Evolutionary conservation across 2,329 filamentous ascomycete species (phyloP), one percentile per base, ranked within the genome.

Genomic region (Diaporthe caulivora): DNA sequence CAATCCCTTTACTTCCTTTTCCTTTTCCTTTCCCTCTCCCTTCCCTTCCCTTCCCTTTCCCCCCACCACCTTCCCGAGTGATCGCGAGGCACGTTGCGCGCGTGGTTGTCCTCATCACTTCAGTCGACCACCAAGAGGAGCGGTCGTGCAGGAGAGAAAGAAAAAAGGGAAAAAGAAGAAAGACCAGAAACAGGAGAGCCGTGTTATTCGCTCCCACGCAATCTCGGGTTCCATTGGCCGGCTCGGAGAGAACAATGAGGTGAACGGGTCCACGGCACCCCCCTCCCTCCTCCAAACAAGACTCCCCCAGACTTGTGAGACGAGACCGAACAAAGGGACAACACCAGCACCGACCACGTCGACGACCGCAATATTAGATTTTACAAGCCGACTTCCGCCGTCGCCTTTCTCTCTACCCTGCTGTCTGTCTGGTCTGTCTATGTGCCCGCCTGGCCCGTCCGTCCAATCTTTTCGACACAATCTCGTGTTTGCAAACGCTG

Each of bases 41-140:
- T 26, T n/a, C 54, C 31, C 37, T 49, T 47, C 34, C 42, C 31
- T 34, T 64, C 40, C 34, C 21, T n/a, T 47, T 24, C 31, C 29
- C 64, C 55, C 49, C 44, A 62, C 54, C 65, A 70, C 69, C 74
- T 60, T 49, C 64, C 57, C 58, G 49, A 74, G 72, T 74, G 74
- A 75, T 74, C 74, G 57, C 53, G 74, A 74, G 72, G 74, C 74
- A 74, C 74, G 74, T 75, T 70, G 29, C 47, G 58, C 67, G 58
- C 74, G 74, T 75, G 74, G 70, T 72, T 62, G 65, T 64, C 74
- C 74, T 75, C 74, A 72, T 74, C 72, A 72, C 74, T 70, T 49
- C 26, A 58, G 55, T 72, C 64, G 69, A 72, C 57, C 44, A 72
- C 70, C 64, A 74, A 58, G 70, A 74, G 70, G 72, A 74, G 69